Evolutionary conservation across 2,329 filamentous ascomycete genomes (phyloP), one percentile per base, ranked within the genome.

Genomic region (Neopestalotiopsis sp.): DNA sequence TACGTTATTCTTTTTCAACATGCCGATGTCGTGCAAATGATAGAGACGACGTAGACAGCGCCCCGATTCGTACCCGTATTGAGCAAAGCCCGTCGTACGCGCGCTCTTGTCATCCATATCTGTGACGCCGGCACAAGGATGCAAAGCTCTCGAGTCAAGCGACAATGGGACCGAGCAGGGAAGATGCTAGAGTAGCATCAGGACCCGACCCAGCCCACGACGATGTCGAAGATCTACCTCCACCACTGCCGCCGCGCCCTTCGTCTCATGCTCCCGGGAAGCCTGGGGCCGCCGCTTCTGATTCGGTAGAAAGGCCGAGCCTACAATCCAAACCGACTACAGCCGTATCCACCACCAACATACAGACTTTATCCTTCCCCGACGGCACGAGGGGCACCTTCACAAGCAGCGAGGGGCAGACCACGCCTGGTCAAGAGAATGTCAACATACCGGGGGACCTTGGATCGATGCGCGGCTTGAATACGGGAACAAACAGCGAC

Each of bases 271-370:
- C 58, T n/a, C 40, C 67, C 38, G 42, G 17, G 14, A 30, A 34
- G 57, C 4, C 58, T 30, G 17, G 40, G 20, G 42, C 68, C 61
- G 72, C 78, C 28, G 80, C 79, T 32, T 81, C 76, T 66, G 34
- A 57, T 20, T 9, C 67, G 66, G 65, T 72, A 68, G 80, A 81
- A 73, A 80, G 80, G 71, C 81, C 79, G 49, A 74, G 74, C 2
- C 76, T 84, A 67, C 85, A 83, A 71, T 90, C 92, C 1, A 90
- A 89, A 69, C 90, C 95, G 62, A 98, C 95, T 3, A 98, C 94
- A 0, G 94, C 94, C 10, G 77, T 98, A 14, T 95, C 94, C 0
- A 88, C 94, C 17, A 87, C 94, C 71, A 94, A 95, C 73, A 91
- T 95, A 67, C 92, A 94, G 74, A 93, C 92, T 0, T 85, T 95